A percentile compares a stretch with the other conserved stretches of the same genome.
These are phyloP conservation scores for Leptodontidium sp. DNA, from an alignment of 2,329 filamentous ascomycete species.

Conservation along the genomic window DNA sequence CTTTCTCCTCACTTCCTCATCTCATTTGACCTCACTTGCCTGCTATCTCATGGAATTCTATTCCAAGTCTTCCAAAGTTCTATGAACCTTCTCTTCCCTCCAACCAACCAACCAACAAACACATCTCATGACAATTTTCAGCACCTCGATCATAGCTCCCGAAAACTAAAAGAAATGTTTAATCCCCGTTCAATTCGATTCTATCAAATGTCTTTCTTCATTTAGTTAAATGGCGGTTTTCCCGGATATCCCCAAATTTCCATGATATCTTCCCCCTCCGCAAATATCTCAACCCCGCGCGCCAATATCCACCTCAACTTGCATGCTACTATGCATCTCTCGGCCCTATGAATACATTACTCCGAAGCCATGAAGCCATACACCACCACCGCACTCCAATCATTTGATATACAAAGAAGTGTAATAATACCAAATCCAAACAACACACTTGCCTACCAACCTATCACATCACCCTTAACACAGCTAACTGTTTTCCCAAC, in stretches of 20 bases:
- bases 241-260: background rate
- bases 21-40: background rate
- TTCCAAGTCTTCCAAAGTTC: no score
- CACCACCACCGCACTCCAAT: background rate
- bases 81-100: no score
- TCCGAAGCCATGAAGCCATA: conserved; percentile 5
- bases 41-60: no score
- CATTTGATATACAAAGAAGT: background rate
- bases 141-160: no score
- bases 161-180: no score
- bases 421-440: background rate
- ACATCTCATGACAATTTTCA: no score
- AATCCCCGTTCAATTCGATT: no score
- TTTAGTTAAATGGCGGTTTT: background rate
- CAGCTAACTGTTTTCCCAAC: no score
- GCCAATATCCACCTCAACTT: background rate
- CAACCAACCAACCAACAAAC: no score
- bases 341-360: conserved; percentile 12
- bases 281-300: background rate
- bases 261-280: background rate
- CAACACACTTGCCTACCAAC: no score
- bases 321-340: background rate
- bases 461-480: no score
- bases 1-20: background rate
- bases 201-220: no score